A percentile compares a stretch with the other conserved stretches of the same genome.
phyloP scores from a whole-genome alignment of 352 stramenopile genomes.

The Globisporangium paroecandrum region DNA sequence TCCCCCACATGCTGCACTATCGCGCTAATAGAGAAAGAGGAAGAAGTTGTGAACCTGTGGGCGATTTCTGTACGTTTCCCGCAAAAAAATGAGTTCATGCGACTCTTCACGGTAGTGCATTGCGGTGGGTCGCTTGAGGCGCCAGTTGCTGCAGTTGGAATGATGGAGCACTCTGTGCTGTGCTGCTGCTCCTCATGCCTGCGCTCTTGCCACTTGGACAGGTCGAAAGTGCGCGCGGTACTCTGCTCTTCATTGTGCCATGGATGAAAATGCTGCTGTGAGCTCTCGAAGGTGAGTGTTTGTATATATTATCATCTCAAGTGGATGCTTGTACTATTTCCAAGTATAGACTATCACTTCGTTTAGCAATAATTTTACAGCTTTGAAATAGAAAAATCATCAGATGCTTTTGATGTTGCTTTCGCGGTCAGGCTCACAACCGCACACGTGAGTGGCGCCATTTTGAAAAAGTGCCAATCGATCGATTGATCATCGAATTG shows the following conservation, averaged over 20 bases:
- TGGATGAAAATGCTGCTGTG: not conserved
- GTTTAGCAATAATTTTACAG: not conserved
- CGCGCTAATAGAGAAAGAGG: not conserved
- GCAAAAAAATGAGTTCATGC: not conserved
- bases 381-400: not conserved
- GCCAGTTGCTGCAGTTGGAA: not conserved
- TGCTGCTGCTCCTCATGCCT: not conserved
- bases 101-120: not conserved
- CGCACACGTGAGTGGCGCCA: not conserved
- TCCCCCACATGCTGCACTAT: conserved; percentile 24
- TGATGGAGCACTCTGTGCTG: not conserved
- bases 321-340: not conserved
- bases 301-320: not conserved
- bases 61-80: not conserved
- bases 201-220: not conserved
- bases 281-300: not conserved
- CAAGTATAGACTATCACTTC: no score
- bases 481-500: not conserved
- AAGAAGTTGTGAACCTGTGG: not conserved
- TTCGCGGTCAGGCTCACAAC: no score
- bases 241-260: not conserved
- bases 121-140: not conserved
- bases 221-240: not conserved
- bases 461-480: not conserved
- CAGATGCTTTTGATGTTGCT: no score